Conservation (phyloP, 2,329 filamentous ascomycete genomes). For the Nakataea oryzae region DNA sequence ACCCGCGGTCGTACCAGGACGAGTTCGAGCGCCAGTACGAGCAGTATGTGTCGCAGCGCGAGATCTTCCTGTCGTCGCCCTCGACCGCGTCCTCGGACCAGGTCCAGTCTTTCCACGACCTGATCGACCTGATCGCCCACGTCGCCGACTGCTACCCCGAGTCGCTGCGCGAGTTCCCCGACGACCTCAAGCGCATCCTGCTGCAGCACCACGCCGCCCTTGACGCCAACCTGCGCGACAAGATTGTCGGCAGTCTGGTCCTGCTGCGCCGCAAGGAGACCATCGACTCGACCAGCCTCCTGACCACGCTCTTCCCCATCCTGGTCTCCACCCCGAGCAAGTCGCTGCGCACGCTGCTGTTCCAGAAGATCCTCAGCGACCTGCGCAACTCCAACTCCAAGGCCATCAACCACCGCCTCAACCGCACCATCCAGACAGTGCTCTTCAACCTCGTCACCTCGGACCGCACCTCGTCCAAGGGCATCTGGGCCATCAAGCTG, state of each 20-base stretch:
- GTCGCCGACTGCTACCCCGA: constrained; percentile 88
- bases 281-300: constrained; percentile 70
- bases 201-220: constrained; percentile 73
- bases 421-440: constrained; percentile 85
- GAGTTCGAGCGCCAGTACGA: constrained; percentile 62
- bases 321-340: constrained; percentile 84
- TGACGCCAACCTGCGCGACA: constrained; percentile 79
- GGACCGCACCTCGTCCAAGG: constrained; percentile 75
- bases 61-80: constrained; percentile 83
- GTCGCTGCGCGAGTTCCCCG: constrained; percentile 65
- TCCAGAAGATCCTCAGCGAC: constrained; percentile 82
- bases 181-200: constrained; percentile 73
- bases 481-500: constrained; percentile 91
- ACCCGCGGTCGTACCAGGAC: constrained; percentile 88
- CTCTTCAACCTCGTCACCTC: constrained; percentile 85
- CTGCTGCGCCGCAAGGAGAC: constrained; percentile 85
- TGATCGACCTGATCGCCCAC: constrained; percentile 90
- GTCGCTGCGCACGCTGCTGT: constrained; percentile 72
- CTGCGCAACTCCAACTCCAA: constrained; percentile 81
- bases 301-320: constrained; percentile 91
- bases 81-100: constrained; percentile 67
- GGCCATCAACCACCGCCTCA: constrained; percentile 81
- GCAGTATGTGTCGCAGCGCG: constrained; percentile 83
- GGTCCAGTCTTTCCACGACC: constrained; percentile 74
- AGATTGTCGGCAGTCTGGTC: constrained; percentile 84